Evolutionary conservation across 805 yeast species (phyloP), one percentile per base, ranked within the genome.

Genomic region (Jamesozyma hellenica): DNA sequence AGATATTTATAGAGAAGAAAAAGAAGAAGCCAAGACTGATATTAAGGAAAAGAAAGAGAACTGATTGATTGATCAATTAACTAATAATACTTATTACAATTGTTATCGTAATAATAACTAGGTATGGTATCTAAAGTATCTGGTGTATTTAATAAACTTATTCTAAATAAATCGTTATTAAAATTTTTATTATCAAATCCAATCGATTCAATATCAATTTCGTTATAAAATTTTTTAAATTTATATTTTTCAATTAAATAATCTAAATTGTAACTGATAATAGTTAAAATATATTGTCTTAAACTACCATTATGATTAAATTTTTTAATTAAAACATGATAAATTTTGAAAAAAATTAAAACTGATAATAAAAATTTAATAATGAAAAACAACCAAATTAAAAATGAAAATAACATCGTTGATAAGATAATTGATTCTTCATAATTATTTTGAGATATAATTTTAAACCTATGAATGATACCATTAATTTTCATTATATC

Each of bases 391-490:
- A 76, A 63, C 88, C 92, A 86, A 48, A 86, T 71, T 13, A 73
- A 56, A 50, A 86, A 75, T 1, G 94, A 82, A 42, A 82, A 68
- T 30, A 81, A 66, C 90, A 85, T 84, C 47, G 82, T 70, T 21
- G 85, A 74, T 19, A 86, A 56, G 18, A 85, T 71, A n/a, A 85
- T 62, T 2, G 94, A 84, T 52, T 82, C 80, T 33, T 70, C 64
- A 45, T 73, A 61, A 53, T 82, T 78, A 12, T 74, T 66, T 13
- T 65, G 56, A n/a, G 90, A 85, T 13, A 83, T 73, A 3, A 58
- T 47, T 45, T 66, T 64, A 35, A 85, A 70, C 33, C 77, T 74
- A 7, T 55, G 47, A 28, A 71, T 63, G 59, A 56, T 36, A 4
- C 59, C 58, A 19, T 40, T 39, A 18, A 57, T 49, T 4, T 53